These are phyloP conservation scores for Talaromyces marneffei DNA, from an alignment of 2,329 filamentous ascomycete species.

Conservation along the genomic window DNA sequence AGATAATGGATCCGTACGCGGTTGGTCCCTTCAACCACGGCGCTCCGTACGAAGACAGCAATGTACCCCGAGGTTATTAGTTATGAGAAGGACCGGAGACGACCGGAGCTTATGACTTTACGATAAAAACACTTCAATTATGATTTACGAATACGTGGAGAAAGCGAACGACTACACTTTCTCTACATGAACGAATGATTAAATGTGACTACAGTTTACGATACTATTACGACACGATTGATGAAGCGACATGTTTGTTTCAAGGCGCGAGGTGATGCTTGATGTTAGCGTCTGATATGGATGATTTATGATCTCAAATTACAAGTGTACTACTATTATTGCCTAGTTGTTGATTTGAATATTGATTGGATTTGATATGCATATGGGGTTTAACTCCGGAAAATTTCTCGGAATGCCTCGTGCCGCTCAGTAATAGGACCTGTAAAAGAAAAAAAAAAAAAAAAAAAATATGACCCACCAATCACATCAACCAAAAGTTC, in stretches of 20 bases:
- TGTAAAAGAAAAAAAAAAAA: too few relatives aligned
- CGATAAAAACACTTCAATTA: constrained; percentile 2
- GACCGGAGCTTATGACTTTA: not conserved
- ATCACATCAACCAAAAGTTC: too few relatives aligned
- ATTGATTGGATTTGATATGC: not conserved
- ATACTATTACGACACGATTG: constrained; percentile 2
- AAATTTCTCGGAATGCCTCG: not conserved
- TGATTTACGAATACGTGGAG: constrained; percentile 7
- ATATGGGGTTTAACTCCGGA: not conserved
- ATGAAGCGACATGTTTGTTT: not conserved
- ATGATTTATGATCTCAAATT: not conserved
- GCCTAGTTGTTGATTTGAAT: not conserved
- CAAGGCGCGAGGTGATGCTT: not conserved
- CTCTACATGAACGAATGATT: constrained; percentile 1
- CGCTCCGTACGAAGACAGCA: constrained; percentile 8
- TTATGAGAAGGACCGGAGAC: not conserved
- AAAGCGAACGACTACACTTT: not conserved
- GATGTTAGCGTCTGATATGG: not conserved
- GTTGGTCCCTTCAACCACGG: constrained; percentile 13
- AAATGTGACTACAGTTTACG: constrained; percentile 7
- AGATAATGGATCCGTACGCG: constrained; percentile 29
- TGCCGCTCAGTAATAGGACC: not conserved
- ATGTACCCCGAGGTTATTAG: not conserved
- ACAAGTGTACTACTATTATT: not conserved
- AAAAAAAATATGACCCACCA: too few relatives aligned